Conservation (phyloP, 352 stramenopile species). For the Phytophthora macrochlamydospora region DNA sequence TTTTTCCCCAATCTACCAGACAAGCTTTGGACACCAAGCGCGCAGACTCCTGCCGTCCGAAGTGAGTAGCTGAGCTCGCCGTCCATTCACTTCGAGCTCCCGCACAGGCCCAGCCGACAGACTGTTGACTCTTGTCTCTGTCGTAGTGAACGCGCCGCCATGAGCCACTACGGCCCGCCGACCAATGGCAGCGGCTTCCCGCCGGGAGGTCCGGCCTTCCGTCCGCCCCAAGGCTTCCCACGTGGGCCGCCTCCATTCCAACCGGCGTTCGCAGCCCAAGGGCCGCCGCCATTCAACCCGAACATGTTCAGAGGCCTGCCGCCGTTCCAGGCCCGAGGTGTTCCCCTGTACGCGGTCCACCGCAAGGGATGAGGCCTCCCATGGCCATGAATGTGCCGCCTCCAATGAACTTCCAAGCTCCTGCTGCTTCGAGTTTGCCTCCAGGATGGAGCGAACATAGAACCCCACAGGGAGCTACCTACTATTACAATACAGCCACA, state of each 20-base stretch:
- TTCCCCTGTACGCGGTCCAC: conserved; percentile 14
- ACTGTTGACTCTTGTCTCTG: conserved; percentile 1
- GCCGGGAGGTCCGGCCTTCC: conserved; percentile 26
- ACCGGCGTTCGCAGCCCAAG: conserved; percentile 27
- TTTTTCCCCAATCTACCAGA: neutral
- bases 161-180: conserved; percentile 48
- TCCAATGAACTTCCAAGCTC: conserved; percentile 27
- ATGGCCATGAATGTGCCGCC: conserved; percentile 22
- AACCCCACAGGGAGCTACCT: conserved; percentile 56
- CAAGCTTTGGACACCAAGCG: too few relatives aligned
- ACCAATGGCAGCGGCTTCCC: conserved; percentile 28
- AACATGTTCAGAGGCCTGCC: conserved; percentile 24
- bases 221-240: conserved; percentile 29
- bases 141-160: conserved; percentile 8
- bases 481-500: conserved; percentile 67
- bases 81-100: neutral
- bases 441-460: conserved; percentile 66
- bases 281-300: conserved; percentile 19
- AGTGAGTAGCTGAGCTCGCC: conserved; percentile 1
- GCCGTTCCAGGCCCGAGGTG: conserved; percentile 20
- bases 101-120: neutral
- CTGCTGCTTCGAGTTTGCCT: conserved; percentile 29
- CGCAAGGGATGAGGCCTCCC: conserved; percentile 32
- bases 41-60: neutral
- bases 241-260: conserved; percentile 28